A percentile compares a stretch with the other conserved stretches of the same genome.
phyloP scores from a whole-genome alignment of 192 early-diverging fungal genomes.

The Gigaspora rosea region DNA sequence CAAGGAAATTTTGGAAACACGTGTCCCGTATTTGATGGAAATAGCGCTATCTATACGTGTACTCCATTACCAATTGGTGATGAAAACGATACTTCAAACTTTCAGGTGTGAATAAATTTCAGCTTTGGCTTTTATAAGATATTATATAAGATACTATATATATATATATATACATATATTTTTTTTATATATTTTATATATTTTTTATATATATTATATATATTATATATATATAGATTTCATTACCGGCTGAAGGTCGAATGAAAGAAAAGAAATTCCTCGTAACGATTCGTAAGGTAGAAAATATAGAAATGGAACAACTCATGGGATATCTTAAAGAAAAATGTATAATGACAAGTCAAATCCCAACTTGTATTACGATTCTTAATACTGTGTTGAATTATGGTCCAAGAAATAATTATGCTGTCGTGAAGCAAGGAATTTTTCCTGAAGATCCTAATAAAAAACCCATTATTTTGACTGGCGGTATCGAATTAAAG shows the following conservation, averaged over 20 bases:
- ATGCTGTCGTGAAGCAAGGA: slow-evolving; percentile 2
- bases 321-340: neutral
- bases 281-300: slow-evolving; percentile 8
- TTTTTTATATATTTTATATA: too few relatives aligned
- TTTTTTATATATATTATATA: too few relatives aligned
- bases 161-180: neutral
- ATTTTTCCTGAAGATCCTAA: slow-evolving; percentile 1
- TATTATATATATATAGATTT: neutral
- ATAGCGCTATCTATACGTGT: neutral
- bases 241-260: neutral
- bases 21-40: slow-evolving; percentile 9
- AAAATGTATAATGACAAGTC: neutral
- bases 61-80: neutral
- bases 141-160: neutral
- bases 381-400: slow-evolving; percentile 20
- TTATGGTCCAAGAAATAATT: slow-evolving; percentile 8
- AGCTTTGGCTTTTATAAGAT: neutral
- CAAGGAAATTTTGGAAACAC: slow-evolving; percentile 6
- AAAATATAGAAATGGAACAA: neutral
- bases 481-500: slow-evolving; percentile 4
- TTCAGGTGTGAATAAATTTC: neutral
- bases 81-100: neutral
- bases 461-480: neutral
- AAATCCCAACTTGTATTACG: slow-evolving; percentile 1
- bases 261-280: neutral